Evolutionary conservation across 306 rosid genomes (phyloP).

Genomic region (barrel medic (Medicago truncatula)): DNA sequence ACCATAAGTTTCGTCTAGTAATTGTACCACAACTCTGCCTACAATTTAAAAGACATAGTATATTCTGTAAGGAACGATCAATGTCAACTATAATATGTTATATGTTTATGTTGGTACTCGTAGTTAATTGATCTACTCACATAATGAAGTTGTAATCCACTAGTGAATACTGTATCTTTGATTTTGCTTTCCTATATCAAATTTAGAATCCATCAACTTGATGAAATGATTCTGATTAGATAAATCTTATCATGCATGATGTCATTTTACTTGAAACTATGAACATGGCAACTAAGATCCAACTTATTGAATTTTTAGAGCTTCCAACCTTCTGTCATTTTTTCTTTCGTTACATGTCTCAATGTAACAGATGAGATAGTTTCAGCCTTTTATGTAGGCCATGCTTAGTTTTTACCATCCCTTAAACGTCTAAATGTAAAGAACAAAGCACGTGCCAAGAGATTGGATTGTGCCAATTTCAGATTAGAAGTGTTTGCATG

Average conservation of each 20-base stretch:
- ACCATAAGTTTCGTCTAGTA: constrained; percentile 16
- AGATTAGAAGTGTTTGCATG: constrained; percentile 20
- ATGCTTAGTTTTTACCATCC: not conserved
- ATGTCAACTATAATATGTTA: not conserved
- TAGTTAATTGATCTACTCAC: not conserved
- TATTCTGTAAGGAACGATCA: constrained; percentile 7
- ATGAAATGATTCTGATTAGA: constrained; percentile 9
- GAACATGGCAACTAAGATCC: constrained; percentile 3
- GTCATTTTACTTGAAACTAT: not conserved
- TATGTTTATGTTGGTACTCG: not conserved
- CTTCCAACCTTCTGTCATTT: not conserved
- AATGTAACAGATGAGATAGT: not conserved
- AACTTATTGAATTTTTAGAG: constrained; percentile 3
- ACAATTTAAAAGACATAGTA: constrained; percentile 22
- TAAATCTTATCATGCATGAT: constrained; percentile 12
- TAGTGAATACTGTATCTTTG: not conserved
- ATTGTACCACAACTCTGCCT: constrained; percentile 4
- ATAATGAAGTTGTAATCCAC: constrained; percentile 18
- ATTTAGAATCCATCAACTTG: not conserved
- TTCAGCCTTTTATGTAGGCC: not conserved
- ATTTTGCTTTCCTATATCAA: constrained; percentile 11
- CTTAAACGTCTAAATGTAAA: constrained; percentile 22
- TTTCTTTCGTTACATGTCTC: constrained; percentile 11
- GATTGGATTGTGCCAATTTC: constrained; percentile 22
- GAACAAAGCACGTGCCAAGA: not conserved